Conservation (phyloP, 176 grass and related monocot species). For the Eragrostis curvula region DNA sequence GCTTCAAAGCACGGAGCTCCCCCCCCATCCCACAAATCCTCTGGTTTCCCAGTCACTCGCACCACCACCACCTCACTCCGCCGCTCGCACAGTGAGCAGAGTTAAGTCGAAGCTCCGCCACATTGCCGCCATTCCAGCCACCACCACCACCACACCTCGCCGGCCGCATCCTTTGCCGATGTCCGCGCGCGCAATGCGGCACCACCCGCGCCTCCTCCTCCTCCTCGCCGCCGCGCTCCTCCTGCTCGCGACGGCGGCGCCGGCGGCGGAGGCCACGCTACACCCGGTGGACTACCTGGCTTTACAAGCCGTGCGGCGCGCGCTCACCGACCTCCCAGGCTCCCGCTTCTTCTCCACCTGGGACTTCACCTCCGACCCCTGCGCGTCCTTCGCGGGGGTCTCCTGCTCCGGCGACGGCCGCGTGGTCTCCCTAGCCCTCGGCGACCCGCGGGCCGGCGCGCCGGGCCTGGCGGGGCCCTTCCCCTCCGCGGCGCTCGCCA, state of each 20-base stretch:
- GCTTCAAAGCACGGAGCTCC: slow-evolving; percentile 40
- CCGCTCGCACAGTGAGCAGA: too few species aligned
- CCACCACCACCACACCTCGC: too few species aligned
- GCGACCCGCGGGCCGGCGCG: slow-evolving; percentile 77
- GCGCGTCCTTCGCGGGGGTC: slow-evolving; percentile 56
- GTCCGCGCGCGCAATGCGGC: not conserved
- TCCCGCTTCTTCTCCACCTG: slow-evolving; percentile 69
- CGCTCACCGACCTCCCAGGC: slow-evolving; percentile 59
- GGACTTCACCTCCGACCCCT: slow-evolving; percentile 89
- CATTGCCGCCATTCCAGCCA: too few species aligned
- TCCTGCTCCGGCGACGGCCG: slow-evolving; percentile 54
- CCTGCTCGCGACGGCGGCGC: not conserved
- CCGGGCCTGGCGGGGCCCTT: slow-evolving; percentile 53
- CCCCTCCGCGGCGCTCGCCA: slow-evolving; percentile 33
- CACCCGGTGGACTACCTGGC: slow-evolving; percentile 78
- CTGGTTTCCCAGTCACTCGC: slow-evolving; percentile 2
- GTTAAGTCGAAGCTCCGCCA: too few species aligned
- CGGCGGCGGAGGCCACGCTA: slow-evolving; percentile 39
- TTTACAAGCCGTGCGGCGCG: slow-evolving; percentile 50
- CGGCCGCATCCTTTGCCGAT: not conserved
- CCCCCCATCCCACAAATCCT: not conserved
- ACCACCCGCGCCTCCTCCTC: not conserved
- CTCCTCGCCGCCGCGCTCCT: not conserved
- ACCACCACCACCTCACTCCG: not conserved
- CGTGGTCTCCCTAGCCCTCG: slow-evolving; percentile 60